Evolutionary conservation across 2,329 filamentous ascomycete species (phyloP).

Genomic region (Cordyceps sp.): DNA sequence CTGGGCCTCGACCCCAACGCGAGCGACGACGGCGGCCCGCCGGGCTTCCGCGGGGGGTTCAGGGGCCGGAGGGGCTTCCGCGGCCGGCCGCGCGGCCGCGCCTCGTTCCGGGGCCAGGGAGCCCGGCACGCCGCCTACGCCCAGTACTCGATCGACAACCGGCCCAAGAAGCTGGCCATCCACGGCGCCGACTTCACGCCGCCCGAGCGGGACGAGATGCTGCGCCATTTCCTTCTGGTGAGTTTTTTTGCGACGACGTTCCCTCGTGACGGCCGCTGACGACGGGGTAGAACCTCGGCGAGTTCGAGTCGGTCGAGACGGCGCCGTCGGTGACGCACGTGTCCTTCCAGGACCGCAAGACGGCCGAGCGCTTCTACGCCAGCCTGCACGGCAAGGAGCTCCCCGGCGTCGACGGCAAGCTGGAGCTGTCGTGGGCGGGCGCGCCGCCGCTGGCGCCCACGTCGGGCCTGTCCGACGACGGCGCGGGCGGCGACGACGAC

Average conservation of each 20-base stretch:
- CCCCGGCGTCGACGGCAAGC: constrained; percentile 41
- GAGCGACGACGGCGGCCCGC: constrained; percentile 22
- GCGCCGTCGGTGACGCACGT: constrained; percentile 32
- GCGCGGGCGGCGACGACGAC: constrained; percentile 7
- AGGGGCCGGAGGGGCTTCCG: constrained; percentile 16
- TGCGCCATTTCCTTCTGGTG: constrained; percentile 57
- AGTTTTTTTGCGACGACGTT: constrained; percentile 10
- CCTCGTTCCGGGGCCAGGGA: constrained; percentile 22
- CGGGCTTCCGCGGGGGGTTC: constrained; percentile 19
- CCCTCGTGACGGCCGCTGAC: not conserved
- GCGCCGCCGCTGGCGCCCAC: constrained; percentile 1
- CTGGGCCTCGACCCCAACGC: constrained; percentile 49
- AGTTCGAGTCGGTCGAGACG: constrained; percentile 41
- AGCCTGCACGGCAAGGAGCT: constrained; percentile 39
- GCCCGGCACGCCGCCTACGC: constrained; percentile 39
- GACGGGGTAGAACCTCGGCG: constrained; percentile 35
- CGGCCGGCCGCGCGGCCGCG: constrained; percentile 20
- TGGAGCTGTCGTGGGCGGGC: constrained; percentile 48
- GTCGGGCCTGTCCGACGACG: constrained; percentile 7
- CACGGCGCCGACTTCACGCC: constrained; percentile 46
- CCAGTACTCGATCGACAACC: constrained; percentile 57
- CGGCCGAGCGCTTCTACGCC: constrained; percentile 54
- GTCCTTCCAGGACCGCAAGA: constrained; percentile 49
- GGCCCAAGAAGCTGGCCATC: constrained; percentile 51
- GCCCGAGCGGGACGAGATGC: constrained; percentile 45